These are phyloP conservation scores for Beauveria scarabaeidicola DNA, from an alignment of 2,329 filamentous ascomycete genomes.

Conservation along the genomic window DNA sequence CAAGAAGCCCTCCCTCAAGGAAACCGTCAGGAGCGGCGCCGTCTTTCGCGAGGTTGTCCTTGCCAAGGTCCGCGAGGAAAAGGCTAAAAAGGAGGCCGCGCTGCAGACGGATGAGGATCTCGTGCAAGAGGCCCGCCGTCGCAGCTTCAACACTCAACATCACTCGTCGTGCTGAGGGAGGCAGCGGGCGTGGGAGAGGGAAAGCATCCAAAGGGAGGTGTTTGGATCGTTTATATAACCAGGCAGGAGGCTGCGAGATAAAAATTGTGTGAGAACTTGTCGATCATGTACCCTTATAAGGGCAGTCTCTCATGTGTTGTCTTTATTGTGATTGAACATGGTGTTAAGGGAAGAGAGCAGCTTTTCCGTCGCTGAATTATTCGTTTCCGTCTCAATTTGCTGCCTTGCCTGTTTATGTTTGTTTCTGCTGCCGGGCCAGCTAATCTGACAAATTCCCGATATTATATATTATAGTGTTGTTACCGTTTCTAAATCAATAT, in stretches of 20 bases:
- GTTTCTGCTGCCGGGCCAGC: neutral
- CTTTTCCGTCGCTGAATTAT: neutral
- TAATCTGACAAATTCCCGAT: neutral
- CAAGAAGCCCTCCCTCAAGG: slow-evolving; percentile 34
- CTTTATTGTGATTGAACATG: neutral
- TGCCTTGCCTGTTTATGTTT: neutral
- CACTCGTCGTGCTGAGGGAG: neutral
- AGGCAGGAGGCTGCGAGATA: neutral
- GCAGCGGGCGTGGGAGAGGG: neutral
- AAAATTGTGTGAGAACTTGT: neutral
- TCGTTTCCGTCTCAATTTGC: neutral
- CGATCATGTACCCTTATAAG: neutral
- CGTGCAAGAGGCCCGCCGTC: slow-evolving; percentile 38
- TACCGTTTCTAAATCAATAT: neutral
- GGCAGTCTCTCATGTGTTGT: neutral
- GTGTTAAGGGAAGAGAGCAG: neutral
- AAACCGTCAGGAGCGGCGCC: slow-evolving; percentile 34
- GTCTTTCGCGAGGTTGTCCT: slow-evolving; percentile 94
- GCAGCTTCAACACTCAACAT: slow-evolving; percentile 21
- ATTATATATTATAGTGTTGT: slow-evolving; percentile 10
- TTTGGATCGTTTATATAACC: neutral
- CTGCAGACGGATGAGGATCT: slow-evolving; percentile 56
- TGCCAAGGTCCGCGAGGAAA: slow-evolving; percentile 73
- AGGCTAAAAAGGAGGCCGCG: slow-evolving; percentile 60
- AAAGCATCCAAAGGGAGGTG: neutral